These are phyloP conservation scores for Sordaria brevicollis DNA, from an alignment of 495 filamentous ascomycete species.

Conservation along the genomic window DNA sequence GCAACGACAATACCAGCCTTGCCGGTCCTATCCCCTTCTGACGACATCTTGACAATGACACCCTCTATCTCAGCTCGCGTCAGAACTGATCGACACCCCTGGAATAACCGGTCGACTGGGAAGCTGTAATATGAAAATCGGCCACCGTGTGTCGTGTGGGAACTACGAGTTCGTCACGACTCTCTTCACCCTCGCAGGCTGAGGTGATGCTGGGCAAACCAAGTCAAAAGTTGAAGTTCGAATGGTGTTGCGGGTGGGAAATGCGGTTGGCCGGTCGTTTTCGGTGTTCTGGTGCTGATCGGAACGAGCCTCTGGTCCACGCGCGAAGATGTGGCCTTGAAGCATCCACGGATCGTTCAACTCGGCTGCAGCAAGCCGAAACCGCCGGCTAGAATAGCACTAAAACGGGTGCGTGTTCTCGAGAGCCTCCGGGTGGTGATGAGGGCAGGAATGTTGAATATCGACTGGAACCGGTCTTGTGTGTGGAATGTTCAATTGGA, in stretches of 20 bases:
- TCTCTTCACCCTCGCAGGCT: background rate
- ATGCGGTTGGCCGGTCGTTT: background rate
- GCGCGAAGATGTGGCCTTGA: background rate
- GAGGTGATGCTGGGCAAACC: background rate
- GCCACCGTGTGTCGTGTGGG: background rate
- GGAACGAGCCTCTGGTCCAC: background rate
- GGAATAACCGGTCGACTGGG: background rate
- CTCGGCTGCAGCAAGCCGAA: background rate
- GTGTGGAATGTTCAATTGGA: background rate
- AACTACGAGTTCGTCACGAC: background rate
- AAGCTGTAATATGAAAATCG: background rate
- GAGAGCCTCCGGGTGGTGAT: background rate
- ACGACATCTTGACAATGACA: conserved; percentile 23
- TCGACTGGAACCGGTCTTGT: background rate
- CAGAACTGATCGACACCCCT: background rate
- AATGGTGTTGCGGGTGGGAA: background rate
- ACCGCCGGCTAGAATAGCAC: background rate
- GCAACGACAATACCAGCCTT: conserved; percentile 40
- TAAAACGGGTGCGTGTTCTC: background rate
- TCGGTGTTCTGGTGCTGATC: background rate
- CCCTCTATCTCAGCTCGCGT: background rate
- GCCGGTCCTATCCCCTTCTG: conserved; percentile 23
- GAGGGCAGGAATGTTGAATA: background rate
- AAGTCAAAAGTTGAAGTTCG: background rate
- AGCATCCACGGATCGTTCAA: background rate